Percentiles rank a stretch among this genome's conserved stretches.
phyloP scores from a whole-genome alignment of 23 red algal species.

The Gracilaria domingensis region DNA sequence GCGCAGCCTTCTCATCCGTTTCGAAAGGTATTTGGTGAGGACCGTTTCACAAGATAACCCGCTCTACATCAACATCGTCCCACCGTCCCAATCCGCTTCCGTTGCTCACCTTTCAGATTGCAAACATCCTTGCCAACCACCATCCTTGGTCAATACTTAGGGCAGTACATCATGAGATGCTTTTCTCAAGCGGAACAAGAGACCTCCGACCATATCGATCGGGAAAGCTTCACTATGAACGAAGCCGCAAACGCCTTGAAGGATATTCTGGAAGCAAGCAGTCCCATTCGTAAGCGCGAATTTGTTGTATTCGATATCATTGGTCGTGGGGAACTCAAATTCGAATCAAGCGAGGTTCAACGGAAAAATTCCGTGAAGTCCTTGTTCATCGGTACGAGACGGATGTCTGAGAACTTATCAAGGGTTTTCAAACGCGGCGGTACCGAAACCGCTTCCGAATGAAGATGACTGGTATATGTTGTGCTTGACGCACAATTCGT shows the following conservation, averaged over 20 bases:
- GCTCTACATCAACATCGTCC: background rate
- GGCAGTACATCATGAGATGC: background rate
- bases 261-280: constrained; percentile 19
- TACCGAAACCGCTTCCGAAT: background rate
- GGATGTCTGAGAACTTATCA: constrained; percentile 9
- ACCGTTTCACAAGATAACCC: background rate
- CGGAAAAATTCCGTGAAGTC: background rate
- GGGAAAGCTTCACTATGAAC: constrained; percentile 32
- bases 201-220: background rate
- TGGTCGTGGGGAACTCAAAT: background rate
- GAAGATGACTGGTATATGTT: background rate
- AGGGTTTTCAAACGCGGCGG: constrained; percentile 6
- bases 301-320: constrained; percentile 36
- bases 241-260: background rate
- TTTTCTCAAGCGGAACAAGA: constrained; percentile 20
- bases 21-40: background rate
- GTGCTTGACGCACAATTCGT: background rate
- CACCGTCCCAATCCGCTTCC: too few relatives aligned
- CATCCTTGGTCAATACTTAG: background rate
- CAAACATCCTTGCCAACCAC: background rate
- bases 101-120: background rate
- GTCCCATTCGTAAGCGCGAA: constrained; percentile 19
- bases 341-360: background rate
- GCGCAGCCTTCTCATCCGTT: background rate
- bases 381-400: background rate